Evolutionary conservation across 148 eudicot genomes (phyloP), one percentile per base, ranked within the genome.

Genomic region (Persicaria maculosa): DNA sequence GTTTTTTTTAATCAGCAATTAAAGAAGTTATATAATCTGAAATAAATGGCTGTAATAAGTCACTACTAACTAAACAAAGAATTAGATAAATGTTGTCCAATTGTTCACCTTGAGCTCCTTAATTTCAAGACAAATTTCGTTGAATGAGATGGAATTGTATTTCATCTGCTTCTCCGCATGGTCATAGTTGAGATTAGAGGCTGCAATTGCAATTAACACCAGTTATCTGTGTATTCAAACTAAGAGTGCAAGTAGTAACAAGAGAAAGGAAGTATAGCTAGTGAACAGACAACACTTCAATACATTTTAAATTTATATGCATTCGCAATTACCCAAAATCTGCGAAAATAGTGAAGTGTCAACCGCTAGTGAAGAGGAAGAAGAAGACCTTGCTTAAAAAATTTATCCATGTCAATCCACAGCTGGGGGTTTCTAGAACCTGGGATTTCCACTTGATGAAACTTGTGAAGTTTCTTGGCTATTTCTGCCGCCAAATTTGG

Each of bases 361-460:
- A 31, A 31, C 44, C 1, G 50, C 70, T 55, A 74, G 73, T 25
- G 52, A 61, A 54, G 40, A 31, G 50, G 68, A 69, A 79, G 75
- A 72, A 50, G 22, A 46, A 55, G 62, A 95, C 99, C 97, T 92
- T 82, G 85, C 40, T 79, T 83, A 74, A 83, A 90, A 74, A 90
- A 92, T 81, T 92, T 92, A 54, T 74, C 84, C 45, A 90, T 67
- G 74, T 92, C 97, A 80, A 76, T 80, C 99, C 99, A 95, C 62
- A 92, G 79, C 81, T 92, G 99, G 74, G 99, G 93, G 79, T 92
- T 94, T 74, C 80, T 92, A 47, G 96, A 85, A 78, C 94, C 96
- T 65, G 99, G 97, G 74, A 92, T 85, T 68, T 90, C 86, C 46
- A 95, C 97, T 79, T 87, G 82, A 68, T 95, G 99, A 74, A 95